Conservation (phyloP, 2,329 filamentous ascomycete genomes). For the Metarhizium humberi region DNA sequence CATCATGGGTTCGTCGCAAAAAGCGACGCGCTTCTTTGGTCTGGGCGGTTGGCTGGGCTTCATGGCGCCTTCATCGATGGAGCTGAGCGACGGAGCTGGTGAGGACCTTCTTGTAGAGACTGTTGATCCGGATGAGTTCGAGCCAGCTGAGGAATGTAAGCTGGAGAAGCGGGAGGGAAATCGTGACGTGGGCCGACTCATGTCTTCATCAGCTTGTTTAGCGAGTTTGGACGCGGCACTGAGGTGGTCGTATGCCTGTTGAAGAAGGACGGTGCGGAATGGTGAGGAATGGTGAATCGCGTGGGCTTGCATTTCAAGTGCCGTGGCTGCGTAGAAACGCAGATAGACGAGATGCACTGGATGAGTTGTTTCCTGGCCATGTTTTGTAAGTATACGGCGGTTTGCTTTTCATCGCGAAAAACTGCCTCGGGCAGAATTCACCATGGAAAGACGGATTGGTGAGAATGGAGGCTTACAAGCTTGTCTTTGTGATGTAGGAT, state of each 20-base stretch:
- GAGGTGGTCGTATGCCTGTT: slow-evolving; percentile 44
- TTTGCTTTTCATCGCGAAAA: background rate
- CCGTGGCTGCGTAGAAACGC: slow-evolving; percentile 53
- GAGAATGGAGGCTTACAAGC: slow-evolving; percentile 23
- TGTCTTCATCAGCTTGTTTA: slow-evolving; percentile 32
- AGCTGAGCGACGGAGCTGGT: slow-evolving; percentile 30
- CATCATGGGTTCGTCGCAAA: slow-evolving; percentile 22
- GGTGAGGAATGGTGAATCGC: slow-evolving; percentile 35
- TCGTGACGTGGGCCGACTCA: slow-evolving; percentile 29
- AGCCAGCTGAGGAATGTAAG: slow-evolving; percentile 36
- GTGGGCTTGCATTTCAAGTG: slow-evolving; percentile 46
- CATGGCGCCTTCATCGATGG: slow-evolving; percentile 7
- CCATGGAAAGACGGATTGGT: background rate
- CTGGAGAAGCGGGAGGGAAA: slow-evolving; percentile 29
- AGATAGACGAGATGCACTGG: slow-evolving; percentile 49
- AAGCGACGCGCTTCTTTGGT: slow-evolving; percentile 30
- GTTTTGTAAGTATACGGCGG: background rate
- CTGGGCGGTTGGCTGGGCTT: slow-evolving; percentile 11
- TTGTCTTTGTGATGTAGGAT: slow-evolving; percentile 40
- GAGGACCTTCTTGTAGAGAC: slow-evolving; percentile 36
- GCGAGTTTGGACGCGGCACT: slow-evolving; percentile 38
- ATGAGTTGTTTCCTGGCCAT: slow-evolving; percentile 29
- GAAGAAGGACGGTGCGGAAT: slow-evolving; percentile 37
- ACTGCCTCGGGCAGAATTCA: too few species aligned
- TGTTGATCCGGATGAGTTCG: slow-evolving; percentile 34